These are phyloP conservation scores for Taxillus chinensis DNA, from an alignment of 164 flowering plant genomes.

Conservation along the genomic window DNA sequence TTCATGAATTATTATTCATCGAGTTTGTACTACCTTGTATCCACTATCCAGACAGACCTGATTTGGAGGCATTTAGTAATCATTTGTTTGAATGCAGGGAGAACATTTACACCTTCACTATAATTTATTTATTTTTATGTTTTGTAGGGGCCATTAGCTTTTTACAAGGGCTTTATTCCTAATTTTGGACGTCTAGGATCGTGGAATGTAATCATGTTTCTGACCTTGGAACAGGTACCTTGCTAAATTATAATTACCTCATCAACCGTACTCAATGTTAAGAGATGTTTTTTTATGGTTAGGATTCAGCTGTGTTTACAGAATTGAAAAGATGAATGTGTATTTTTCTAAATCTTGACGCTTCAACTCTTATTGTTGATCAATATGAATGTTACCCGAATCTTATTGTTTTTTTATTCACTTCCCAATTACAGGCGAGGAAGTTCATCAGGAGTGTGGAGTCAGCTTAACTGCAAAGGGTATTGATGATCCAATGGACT, in stretches of 20 bases:
- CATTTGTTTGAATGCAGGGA: too few relatives aligned
- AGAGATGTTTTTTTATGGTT: too few relatives aligned
- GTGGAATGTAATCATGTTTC: slow-evolving; percentile 88
- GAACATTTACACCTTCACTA: too few relatives aligned
- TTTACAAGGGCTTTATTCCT: slow-evolving; percentile 84
- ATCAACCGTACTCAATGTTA: too few relatives aligned
- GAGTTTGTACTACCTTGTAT: too few relatives aligned
- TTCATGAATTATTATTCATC: too few relatives aligned
- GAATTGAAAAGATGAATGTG: too few relatives aligned
- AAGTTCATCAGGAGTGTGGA: slow-evolving; percentile 42
- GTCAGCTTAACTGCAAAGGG: slow-evolving; percentile 21
- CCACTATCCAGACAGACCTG: too few relatives aligned
- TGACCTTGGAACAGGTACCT: slow-evolving; percentile 75
- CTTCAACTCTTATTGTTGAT: neutral
- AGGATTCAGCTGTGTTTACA: too few relatives aligned
- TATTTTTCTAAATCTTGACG: too few relatives aligned
- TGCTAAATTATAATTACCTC: too few relatives aligned
- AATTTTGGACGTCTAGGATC: slow-evolving; percentile 83
- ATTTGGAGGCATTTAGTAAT: too few relatives aligned
- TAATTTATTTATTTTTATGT: neutral
- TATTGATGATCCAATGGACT: neutral
- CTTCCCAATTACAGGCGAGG: slow-evolving; percentile 38
- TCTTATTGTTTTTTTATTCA: neutral
- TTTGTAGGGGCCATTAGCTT: slow-evolving; percentile 73
- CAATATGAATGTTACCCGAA: neutral